Conservation (phyloP, 306 rosid species). For the Sindora glabra region DNA sequence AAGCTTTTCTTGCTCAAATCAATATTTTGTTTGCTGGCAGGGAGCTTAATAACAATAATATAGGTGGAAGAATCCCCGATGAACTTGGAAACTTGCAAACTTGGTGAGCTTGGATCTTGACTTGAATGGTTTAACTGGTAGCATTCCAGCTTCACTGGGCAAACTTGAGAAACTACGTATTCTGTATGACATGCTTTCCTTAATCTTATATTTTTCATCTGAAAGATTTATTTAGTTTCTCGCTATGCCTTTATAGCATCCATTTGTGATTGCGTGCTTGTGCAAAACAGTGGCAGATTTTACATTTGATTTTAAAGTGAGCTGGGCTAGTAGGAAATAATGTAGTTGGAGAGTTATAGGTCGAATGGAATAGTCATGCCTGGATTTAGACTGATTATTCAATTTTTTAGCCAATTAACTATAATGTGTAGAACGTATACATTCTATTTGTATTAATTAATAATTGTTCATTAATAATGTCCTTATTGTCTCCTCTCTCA, state of each 20-base stretch:
- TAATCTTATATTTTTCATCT: conserved; percentile 17
- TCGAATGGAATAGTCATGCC: background rate
- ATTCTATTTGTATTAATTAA: no score
- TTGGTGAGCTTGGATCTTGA: conserved; percentile 96
- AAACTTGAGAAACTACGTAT: conserved; percentile 56
- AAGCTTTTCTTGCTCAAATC: no score
- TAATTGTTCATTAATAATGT: conserved; percentile 1
- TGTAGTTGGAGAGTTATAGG: no score
- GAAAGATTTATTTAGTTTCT: no score
- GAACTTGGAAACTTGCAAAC: conserved; percentile 70
- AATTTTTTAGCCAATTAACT: no score
- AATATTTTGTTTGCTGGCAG: conserved; percentile 9
- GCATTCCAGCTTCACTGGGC: conserved; percentile 51
- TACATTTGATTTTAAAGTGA: no score
- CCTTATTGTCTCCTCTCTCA: background rate
- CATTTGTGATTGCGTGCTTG: no score
- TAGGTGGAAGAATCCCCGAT: conserved; percentile 57
- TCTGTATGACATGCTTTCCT: conserved; percentile 58
- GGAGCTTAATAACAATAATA: conserved; percentile 75
- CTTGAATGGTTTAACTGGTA: conserved; percentile 45
- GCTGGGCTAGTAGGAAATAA: no score
- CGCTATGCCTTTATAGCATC: no score
- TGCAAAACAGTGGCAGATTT: no score
- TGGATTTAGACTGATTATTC: background rate
- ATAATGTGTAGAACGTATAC: background rate